Evolutionary conservation across 192 early-diverging fungal species (phyloP).

Genomic region (Rhizoclosmatium sp.): DNA sequence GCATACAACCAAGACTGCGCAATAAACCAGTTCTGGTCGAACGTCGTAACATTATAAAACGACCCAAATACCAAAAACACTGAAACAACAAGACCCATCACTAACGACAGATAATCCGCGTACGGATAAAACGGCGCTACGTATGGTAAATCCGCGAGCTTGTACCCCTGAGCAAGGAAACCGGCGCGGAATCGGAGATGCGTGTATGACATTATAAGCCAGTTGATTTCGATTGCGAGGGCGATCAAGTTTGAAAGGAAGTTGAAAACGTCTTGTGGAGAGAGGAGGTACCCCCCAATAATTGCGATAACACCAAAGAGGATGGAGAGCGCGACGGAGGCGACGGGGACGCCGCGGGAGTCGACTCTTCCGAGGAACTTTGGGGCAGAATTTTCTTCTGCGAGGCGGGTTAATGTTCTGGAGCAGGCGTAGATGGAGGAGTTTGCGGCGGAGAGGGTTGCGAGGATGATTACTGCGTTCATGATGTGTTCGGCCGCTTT

Average conservation of each 20-base stretch:
- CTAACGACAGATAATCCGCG: slow-evolving; percentile 24
- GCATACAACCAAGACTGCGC: slow-evolving; percentile 20
- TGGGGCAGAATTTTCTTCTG: slow-evolving; percentile 71
- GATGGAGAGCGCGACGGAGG: slow-evolving; percentile 58
- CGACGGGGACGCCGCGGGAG: slow-evolving; percentile 68
- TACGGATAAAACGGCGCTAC: slow-evolving; percentile 32
- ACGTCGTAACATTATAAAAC: slow-evolving; percentile 16
- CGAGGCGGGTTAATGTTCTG: slow-evolving; percentile 68
- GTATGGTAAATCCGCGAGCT: slow-evolving; percentile 38
- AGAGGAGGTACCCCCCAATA: not conserved
- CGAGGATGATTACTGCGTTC: slow-evolving; percentile 76
- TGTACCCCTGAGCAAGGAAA: slow-evolving; percentile 20
- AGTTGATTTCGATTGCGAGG: slow-evolving; percentile 5
- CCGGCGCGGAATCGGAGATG: slow-evolving; percentile 54
- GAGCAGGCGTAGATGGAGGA: slow-evolving; percentile 78
- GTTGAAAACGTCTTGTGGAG: slow-evolving; percentile 44
- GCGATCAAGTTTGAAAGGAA: slow-evolving; percentile 45
- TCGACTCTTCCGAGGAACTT: slow-evolving; percentile 56
- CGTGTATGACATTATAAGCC: slow-evolving; percentile 32
- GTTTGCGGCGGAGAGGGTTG: slow-evolving; percentile 76
- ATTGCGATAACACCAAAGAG: slow-evolving; percentile 54
- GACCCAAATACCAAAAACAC: slow-evolving; percentile 14
- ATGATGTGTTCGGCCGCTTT: slow-evolving; percentile 66
- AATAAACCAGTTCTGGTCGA: slow-evolving; percentile 25
- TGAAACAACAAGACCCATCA: slow-evolving; percentile 20